Evolutionary conservation across 2,329 filamentous ascomycete genomes (phyloP), one percentile per base, ranked within the genome.

Genomic region (Aureobasidium sp.): DNA sequence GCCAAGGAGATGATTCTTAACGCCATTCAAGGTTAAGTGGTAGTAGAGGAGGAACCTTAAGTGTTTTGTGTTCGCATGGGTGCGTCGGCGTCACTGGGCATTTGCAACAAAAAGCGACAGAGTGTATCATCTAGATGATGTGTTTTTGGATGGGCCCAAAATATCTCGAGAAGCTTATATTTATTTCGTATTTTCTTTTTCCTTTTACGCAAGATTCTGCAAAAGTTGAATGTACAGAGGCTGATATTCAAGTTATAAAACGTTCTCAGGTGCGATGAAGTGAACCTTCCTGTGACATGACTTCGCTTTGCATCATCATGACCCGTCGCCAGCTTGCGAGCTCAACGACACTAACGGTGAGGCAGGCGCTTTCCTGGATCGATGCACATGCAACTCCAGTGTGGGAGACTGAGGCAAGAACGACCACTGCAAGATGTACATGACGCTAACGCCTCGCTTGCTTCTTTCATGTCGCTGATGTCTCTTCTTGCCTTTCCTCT

Each of bases 1-100:
- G 94, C 94, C 54, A 91, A 88, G 78, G 86, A 96, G 63, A 81
- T 96, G 72, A 97, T 99, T 64, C 78, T 99, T 21, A 45, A 49
- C 16, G 50, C 50, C 36, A 55, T 62, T 25, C 55, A 59, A 16
- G 44, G 55, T 49, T 48, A 13, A 48, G 13, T 11, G 55, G 21
- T 11, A 21, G 29, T 30, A 41, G 32, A 41, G 21, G 21, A 59
- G 41, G 39, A 39, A 4, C 6, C 39, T 47, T 1, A 25, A 37
- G 44, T 49, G 41, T 41, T 55, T 55, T 25, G 15, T 41, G 15
- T 37, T 48, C 54, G 54, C 42, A 58, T 58, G 32, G 55, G 44
- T 37, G 55, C 44, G 44, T 58, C 25, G 55, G 55, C 49, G 55
- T 59, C n/a, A 49, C 30, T n/a, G 54, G 42, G 52, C 52, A 55